phyloP scores from a whole-genome alignment of 208 protist genomes.

The Trypanosoma melophagium region DNA sequence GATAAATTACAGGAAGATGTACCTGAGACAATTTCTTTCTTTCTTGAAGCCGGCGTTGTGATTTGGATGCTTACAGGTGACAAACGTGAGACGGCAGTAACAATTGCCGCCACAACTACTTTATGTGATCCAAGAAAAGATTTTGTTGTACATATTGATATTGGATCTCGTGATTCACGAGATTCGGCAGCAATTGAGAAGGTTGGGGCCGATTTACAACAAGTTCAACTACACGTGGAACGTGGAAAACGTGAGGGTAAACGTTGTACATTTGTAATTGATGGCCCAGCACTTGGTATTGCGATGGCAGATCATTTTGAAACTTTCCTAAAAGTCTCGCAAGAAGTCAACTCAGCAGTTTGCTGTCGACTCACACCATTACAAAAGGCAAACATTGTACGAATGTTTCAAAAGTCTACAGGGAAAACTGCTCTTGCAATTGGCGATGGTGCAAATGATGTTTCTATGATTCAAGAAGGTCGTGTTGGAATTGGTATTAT shows the following conservation, averaged over 20 bases:
- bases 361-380: slow-evolving; percentile 89
- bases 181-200: slow-evolving; percentile 46
- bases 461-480: slow-evolving; percentile 95
- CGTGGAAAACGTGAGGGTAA: slow-evolving; percentile 45
- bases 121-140: slow-evolving; percentile 78
- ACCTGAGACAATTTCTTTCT: slow-evolving; percentile 91
- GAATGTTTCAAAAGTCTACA: slow-evolving; percentile 87
- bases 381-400: slow-evolving; percentile 90
- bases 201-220: slow-evolving; percentile 57
- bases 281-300: slow-evolving; percentile 73
- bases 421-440: slow-evolving; percentile 93
- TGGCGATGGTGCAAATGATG: slow-evolving; percentile 98
- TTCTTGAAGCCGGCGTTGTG: slow-evolving; percentile 90
- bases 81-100: slow-evolving; percentile 95
- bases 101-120: slow-evolving; percentile 81
- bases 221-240: slow-evolving; percentile 59
- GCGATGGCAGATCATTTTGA: slow-evolving; percentile 74
- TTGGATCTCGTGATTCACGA: slow-evolving; percentile 53
- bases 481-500: slow-evolving; percentile 96
- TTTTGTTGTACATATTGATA: slow-evolving; percentile 85
- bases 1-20: slow-evolving; percentile 97
- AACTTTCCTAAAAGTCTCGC: slow-evolving; percentile 72
- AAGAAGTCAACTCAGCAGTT: slow-evolving; percentile 81
- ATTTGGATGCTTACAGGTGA: slow-evolving; percentile 98
- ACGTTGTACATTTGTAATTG: slow-evolving; percentile 76